Evolutionary conservation across 768 basidiomycete species (phyloP).

Genomic region (Lactarius hatsudake): DNA sequence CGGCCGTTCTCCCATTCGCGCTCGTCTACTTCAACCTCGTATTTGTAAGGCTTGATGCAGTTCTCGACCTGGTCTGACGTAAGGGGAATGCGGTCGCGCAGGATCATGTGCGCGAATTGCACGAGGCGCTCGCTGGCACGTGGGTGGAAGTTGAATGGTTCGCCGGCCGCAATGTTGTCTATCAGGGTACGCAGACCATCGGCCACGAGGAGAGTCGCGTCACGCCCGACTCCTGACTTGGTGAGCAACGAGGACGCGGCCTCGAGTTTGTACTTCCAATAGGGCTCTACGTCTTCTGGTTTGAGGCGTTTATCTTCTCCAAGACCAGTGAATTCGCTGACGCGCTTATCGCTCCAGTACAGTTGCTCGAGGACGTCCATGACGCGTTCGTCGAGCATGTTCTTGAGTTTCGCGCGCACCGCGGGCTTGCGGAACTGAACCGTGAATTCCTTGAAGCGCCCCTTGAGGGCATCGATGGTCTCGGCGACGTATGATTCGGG

Average conservation of each 20-base stretch:
- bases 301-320: slow-evolving; percentile 68
- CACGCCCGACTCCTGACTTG: slow-evolving; percentile 93
- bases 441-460: slow-evolving; percentile 82
- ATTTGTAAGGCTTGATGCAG: slow-evolving; percentile 99
- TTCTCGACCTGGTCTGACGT: slow-evolving; percentile 99
- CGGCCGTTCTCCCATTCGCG: slow-evolving; percentile 91
- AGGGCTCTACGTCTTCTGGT: slow-evolving; percentile 76
- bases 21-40: slow-evolving; percentile 92
- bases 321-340: slow-evolving; percentile 68
- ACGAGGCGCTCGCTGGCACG: slow-evolving; percentile 84
- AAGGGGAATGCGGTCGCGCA: slow-evolving; percentile 88
- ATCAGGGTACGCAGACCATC: slow-evolving; percentile 89
- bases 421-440: slow-evolving; percentile 84
- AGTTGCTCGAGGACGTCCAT: slow-evolving; percentile 97
- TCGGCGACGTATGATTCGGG: slow-evolving; percentile 98
- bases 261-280: slow-evolving; percentile 96
- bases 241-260: slow-evolving; percentile 91
- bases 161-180: slow-evolving; percentile 81
- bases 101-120: slow-evolving; percentile 88
- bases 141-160: slow-evolving; percentile 92
- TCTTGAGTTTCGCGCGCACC: slow-evolving; percentile 84
- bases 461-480: slow-evolving; percentile 90
- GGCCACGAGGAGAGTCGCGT: slow-evolving; percentile 90
- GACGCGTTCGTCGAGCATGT: slow-evolving; percentile 92
- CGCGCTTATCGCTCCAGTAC: slow-evolving; percentile 93